These are phyloP conservation scores for Paraleonurus japonicus DNA, from an alignment of 257 asterid genomes.

Conservation along the genomic window DNA sequence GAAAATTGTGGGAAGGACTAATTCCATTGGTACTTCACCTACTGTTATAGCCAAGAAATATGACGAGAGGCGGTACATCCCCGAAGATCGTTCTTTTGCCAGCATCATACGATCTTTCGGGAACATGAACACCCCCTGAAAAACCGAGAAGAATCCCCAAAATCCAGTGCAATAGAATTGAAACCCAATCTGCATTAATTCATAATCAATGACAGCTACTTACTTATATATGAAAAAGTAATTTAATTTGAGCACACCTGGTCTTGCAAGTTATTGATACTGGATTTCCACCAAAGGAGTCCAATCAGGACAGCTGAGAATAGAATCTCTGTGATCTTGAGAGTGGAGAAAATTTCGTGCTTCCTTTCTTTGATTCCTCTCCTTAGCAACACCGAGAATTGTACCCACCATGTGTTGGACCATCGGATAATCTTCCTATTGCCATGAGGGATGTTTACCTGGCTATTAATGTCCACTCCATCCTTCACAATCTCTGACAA, in stretches of 20 bases:
- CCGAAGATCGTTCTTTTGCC: conserved; percentile 67
- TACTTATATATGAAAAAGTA: too few species aligned
- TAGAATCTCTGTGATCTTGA: conserved; percentile 49
- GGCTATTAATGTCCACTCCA: conserved; percentile 30
- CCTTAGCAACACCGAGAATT: conserved; percentile 47
- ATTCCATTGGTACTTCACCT: conserved; percentile 77
- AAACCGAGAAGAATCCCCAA: conserved; percentile 76
- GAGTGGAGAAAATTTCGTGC: conserved; percentile 55
- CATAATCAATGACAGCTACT: too few species aligned
- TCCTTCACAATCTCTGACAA: conserved; percentile 32
- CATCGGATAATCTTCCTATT: conserved; percentile 47
- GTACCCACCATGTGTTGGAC: conserved; percentile 71
- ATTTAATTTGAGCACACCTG: neutral
- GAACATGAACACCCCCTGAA: conserved; percentile 68
- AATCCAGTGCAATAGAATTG: conserved; percentile 51
- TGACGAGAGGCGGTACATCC: conserved; percentile 78
- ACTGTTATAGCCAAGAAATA: conserved; percentile 64
- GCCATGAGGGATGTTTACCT: neutral
- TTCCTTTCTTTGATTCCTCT: conserved; percentile 68
- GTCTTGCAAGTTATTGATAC: neutral
- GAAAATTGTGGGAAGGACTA: conserved; percentile 65
- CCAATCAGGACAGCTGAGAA: conserved; percentile 36
- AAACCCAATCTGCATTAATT: conserved; percentile 52
- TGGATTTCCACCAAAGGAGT: conserved; percentile 6
- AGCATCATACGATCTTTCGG: conserved; percentile 69